These are phyloP conservation scores for Piedraia hortae DNA, from an alignment of 2,329 filamentous ascomycete species.

Conservation along the genomic window DNA sequence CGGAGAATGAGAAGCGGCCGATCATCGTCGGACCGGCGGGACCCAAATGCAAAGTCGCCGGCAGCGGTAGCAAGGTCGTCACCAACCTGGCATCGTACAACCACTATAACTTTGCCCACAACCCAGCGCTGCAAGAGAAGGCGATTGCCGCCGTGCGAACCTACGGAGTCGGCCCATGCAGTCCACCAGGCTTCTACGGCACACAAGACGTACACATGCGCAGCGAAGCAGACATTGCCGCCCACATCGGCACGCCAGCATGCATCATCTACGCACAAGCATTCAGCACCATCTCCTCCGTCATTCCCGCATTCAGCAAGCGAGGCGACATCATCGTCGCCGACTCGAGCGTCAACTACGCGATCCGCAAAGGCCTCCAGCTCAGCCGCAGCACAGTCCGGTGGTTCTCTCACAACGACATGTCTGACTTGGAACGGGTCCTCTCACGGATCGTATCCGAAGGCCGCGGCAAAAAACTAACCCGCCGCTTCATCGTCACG, in stretches of 20 bases:
- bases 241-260: constrained; percentile 60
- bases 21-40: constrained; percentile 75
- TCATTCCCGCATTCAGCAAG: constrained; percentile 92
- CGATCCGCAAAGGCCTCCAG: constrained; percentile 81
- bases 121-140: constrained; percentile 80
- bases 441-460: constrained; percentile 68
- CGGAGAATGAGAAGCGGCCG: constrained; percentile 60
- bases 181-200: constrained; percentile 90
- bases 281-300: constrained; percentile 88
- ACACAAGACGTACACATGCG: constrained; percentile 97
- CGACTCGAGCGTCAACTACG: constrained; percentile 76
- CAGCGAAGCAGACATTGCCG: constrained; percentile 76
- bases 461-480: constrained; percentile 66
- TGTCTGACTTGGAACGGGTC: constrained; percentile 71
- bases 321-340: constrained; percentile 91
- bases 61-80: constrained; percentile 47
- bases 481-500: constrained; percentile 80
- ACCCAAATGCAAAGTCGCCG: constrained; percentile 53
- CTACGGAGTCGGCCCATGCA: constrained; percentile 89
- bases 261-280: constrained; percentile 92
- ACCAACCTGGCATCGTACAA: constrained; percentile 88
- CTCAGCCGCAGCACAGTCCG: constrained; percentile 70
- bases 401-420: constrained; percentile 91
- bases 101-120: constrained; percentile 88
- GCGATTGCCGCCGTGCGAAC: constrained; percentile 80